Conservation (phyloP, 148 eudicot genomes). For the Bassia scoparia region DNA sequence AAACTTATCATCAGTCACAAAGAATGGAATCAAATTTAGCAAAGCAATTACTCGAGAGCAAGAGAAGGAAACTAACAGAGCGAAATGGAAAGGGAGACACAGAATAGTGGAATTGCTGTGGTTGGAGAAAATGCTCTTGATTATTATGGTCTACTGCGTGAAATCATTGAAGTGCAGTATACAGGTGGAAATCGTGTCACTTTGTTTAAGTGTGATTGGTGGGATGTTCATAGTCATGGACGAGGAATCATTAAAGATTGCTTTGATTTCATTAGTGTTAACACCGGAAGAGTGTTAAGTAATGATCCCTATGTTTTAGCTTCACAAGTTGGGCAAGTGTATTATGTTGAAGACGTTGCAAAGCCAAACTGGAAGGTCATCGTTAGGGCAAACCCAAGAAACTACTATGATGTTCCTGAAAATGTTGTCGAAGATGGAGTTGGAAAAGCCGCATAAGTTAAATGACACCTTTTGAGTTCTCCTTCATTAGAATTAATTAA, state of each 20-base stretch:
- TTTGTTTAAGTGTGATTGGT: not conserved
- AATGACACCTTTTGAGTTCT: no score
- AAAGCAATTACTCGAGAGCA: no score
- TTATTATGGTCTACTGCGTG: not conserved
- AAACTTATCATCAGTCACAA: no score
- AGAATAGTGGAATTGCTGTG: not conserved
- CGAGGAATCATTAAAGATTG: not conserved
- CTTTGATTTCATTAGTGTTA: not conserved
- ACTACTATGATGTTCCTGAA: not conserved
- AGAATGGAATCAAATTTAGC: no score
- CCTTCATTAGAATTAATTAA: no score
- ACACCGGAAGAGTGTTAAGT: not conserved
- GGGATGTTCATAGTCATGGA: no score
- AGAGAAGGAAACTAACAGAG: no score
- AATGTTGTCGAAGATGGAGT: no score
- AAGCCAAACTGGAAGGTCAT: constrained; percentile 6
- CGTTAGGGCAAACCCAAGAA: not conserved
- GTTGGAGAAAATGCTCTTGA: not conserved
- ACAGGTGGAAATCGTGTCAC: not conserved
- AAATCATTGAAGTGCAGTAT: not conserved
- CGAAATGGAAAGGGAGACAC: not conserved
- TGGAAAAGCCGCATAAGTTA: no score
- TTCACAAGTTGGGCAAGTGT: not conserved
- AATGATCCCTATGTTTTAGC: not conserved
- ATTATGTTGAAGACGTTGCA: not conserved